A percentile compares a stretch with the other conserved stretches of the same genome.
Evolutionary conservation across 257 asterid species (phyloP).

Genomic region (Rauvolfia tetraphylla): DNA sequence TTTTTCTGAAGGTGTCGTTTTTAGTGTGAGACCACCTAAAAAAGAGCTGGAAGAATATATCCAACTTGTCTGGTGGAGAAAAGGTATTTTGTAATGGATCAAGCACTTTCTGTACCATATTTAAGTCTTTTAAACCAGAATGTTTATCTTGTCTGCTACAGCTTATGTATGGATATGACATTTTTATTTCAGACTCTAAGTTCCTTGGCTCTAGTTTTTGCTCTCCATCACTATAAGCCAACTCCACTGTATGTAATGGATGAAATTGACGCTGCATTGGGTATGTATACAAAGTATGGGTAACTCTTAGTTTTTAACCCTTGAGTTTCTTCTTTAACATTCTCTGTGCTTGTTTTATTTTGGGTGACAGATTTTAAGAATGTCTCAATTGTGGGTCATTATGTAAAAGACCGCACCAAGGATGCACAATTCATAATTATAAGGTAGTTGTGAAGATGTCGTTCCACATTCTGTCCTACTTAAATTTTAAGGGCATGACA

Average conservation of each 20-base stretch:
- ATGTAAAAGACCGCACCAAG: conserved; percentile 96
- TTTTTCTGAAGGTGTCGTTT: conserved; percentile 98
- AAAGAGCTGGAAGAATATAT: conserved; percentile 98
- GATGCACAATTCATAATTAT: conserved; percentile 97
- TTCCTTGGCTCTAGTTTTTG: conserved; percentile 95
- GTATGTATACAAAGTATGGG: conserved; percentile 27
- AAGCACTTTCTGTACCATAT: neutral
- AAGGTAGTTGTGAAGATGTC: conserved; percentile 43
- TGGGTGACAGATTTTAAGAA: conserved; percentile 76
- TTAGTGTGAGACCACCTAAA: conserved; percentile 98
- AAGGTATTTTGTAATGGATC: conserved; percentile 47
- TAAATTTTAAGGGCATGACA: neutral
- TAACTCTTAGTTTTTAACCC: conserved; percentile 1
- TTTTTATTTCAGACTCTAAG: conserved; percentile 72
- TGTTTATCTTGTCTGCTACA: neutral
- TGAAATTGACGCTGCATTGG: conserved; percentile 96
- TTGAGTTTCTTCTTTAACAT: neutral
- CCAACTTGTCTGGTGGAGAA: conserved; percentile 97
- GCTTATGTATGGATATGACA: neutral
- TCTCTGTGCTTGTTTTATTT: neutral
- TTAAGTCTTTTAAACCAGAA: neutral
- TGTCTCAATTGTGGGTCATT: conserved; percentile 97
- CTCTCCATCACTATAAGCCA: conserved; percentile 97
- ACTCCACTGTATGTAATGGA: conserved; percentile 98
- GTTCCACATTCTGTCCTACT: neutral